A percentile compares a stretch with the other conserved stretches of the same genome.
phyloP scores from a whole-genome alignment of 768 basidiomycete genomes.

The Trametes villosa region DNA sequence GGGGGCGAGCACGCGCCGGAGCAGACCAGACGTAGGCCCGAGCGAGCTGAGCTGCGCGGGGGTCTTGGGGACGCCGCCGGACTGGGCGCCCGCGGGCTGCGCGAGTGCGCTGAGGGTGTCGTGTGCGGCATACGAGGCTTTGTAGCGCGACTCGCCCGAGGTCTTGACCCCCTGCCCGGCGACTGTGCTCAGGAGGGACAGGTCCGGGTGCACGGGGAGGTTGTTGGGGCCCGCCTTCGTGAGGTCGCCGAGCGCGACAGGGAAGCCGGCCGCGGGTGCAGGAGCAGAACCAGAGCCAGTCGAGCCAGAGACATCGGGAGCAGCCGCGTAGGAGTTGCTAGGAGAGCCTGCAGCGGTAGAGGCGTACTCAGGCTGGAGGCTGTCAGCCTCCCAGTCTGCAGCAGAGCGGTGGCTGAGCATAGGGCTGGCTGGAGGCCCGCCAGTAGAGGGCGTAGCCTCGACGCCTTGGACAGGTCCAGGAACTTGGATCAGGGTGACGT shows the following conservation, averaged over 20 bases:
- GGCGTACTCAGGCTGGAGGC: constrained; percentile 7
- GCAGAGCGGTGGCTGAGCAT: background rate
- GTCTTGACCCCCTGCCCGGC: background rate
- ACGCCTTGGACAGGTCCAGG: constrained; percentile 6
- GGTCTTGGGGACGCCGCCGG: background rate
- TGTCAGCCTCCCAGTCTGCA: constrained; percentile 6
- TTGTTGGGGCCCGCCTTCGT: background rate
- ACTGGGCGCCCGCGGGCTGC: background rate
- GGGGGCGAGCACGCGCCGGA: constrained; percentile 16
- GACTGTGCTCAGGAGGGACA: background rate
- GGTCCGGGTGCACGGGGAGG: background rate
- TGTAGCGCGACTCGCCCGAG: constrained; percentile 9
- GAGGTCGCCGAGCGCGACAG: background rate
- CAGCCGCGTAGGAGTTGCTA: background rate
- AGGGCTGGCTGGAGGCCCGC: background rate
- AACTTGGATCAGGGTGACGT: constrained; percentile 5
- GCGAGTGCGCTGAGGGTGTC: background rate
- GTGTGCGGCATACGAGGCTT: background rate
- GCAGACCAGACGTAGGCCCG: background rate
- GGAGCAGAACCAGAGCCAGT: background rate
- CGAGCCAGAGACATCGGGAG: background rate
- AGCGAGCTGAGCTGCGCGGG: constrained; percentile 1
- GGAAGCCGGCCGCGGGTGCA: background rate
- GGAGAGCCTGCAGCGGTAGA: background rate
- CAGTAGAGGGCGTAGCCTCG: constrained; percentile 7